Evolutionary conservation across 108 stramenopile species (phyloP), one percentile per base, ranked within the genome.

Genomic region (Cyclotella kingstonii): DNA sequence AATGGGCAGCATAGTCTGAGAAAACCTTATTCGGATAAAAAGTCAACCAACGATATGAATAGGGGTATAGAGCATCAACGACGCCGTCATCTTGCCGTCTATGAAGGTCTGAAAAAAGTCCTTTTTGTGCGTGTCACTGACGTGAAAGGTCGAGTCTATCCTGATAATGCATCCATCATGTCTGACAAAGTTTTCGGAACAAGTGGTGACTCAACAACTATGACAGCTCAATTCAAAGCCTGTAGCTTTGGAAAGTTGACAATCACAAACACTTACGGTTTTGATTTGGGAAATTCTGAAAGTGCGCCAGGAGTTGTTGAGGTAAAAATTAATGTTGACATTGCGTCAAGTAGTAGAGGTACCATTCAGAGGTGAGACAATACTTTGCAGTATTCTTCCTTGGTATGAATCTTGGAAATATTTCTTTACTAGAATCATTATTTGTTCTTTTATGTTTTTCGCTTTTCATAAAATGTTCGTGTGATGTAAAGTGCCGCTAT

Each of bases 201-300:
- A 2, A 23, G 34, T 17, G 59, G 70, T 14, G 70, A 78, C 64
- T 12, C 41, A 2, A 54, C 45, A 33, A 78, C 48, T 12, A n/a
- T 73, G 18, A 45, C 7, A 5, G 39, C 27, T 22, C 70, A 63
- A 12, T 61, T 73, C 0, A 28, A 53, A 18, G 58, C 27, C 9
- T 78, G 77, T 27, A 73, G 65, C 41, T 73, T 68, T 18, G 70
- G 64, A 4, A 58, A 78, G 14, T 35, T 70, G 14, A 47, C 38
- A 14, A 50, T 71, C 0, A 66, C 69, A 10, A 45, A 68, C 44
- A 54, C 67, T 21, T 73, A 61, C 19, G 54, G 40, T 26, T 54
- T 21, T 23, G 29, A 41, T 33, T 38, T 55, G 11, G 54, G 41
- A 10, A 26, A 54, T 12, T 14, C 46, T 12, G 34, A 64, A 5